Percentiles rank a stretch among this genome's conserved stretches.
These are phyloP conservation scores for Naematelia encephala DNA, from an alignment of 768 basidiomycete genomes.

Conservation along the genomic window DNA sequence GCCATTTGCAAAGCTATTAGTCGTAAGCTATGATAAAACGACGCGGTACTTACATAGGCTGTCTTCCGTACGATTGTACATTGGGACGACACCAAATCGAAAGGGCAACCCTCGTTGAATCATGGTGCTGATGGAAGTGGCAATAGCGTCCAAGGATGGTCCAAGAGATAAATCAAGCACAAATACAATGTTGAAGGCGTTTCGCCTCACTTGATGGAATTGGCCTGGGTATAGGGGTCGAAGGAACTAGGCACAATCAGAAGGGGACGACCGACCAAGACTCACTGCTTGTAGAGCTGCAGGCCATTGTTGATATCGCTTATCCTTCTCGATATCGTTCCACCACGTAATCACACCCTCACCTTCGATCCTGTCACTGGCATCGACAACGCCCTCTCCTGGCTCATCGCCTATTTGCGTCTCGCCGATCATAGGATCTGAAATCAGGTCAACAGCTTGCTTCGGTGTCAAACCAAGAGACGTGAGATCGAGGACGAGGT, in stretches of 20 bases:
- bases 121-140: constrained; percentile 64
- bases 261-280: background rate
- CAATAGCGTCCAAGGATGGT: constrained; percentile 62
- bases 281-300: constrained; percentile 24
- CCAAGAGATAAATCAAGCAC: constrained; percentile 73
- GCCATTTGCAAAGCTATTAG: constrained; percentile 59
- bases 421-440: constrained; percentile 61
- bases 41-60: constrained; percentile 40
- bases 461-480: constrained; percentile 61
- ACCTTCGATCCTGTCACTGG: constrained; percentile 78
- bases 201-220: constrained; percentile 68
- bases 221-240: constrained; percentile 76
- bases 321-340: constrained; percentile 88
- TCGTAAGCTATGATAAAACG: background rate
- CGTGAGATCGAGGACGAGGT: constrained; percentile 60
- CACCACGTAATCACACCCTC: constrained; percentile 74
- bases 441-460: constrained; percentile 70
- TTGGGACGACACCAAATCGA: constrained; percentile 80
- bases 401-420: constrained; percentile 57
- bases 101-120: constrained; percentile 71
- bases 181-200: constrained; percentile 79
- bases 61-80: constrained; percentile 57
- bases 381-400: constrained; percentile 78
- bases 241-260: constrained; percentile 57
- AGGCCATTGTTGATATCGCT: constrained; percentile 53